These are phyloP conservation scores for Alternaria triticina DNA, from an alignment of 2,329 filamentous ascomycete genomes.

Conservation along the genomic window DNA sequence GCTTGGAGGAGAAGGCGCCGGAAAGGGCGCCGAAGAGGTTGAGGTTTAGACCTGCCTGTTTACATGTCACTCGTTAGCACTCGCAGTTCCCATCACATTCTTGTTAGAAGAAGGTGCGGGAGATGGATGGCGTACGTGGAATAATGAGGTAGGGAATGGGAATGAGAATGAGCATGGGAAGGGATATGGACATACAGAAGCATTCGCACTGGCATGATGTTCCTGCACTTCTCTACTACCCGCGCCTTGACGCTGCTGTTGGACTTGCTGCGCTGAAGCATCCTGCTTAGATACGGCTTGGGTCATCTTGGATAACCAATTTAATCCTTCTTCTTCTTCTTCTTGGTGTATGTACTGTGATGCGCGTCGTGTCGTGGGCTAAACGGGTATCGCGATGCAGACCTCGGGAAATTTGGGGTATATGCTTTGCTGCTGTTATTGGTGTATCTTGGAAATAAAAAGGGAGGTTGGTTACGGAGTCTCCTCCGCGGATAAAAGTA, in stretches of 20 bases:
- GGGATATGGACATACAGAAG: constrained; percentile 27
- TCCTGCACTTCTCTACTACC: constrained; percentile 37
- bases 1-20: constrained; percentile 38
- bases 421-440: not conserved
- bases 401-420: not conserved
- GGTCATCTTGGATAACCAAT: constrained; percentile 23
- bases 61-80: too few relatives aligned
- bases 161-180: not conserved
- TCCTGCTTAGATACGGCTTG: constrained; percentile 26
- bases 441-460: not conserved
- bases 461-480: not conserved
- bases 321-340: too few relatives aligned
- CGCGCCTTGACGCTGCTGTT: constrained; percentile 27
- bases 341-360: too few relatives aligned
- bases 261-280: constrained; percentile 23
- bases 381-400: not conserved
- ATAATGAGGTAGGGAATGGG: too few relatives aligned
- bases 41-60: constrained; percentile 47
- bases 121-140: too few relatives aligned
- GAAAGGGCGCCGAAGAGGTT: constrained; percentile 46
- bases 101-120: too few relatives aligned
- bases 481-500: not conserved
- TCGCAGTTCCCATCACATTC: too few relatives aligned
- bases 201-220: constrained; percentile 39
- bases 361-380: not conserved